A percentile compares a stretch with the other conserved stretches of the same genome.
phyloP scores from a whole-genome alignment of 1,284 basidiomycete genomes.

The Kalmanozyma brasiliensis region DNA sequence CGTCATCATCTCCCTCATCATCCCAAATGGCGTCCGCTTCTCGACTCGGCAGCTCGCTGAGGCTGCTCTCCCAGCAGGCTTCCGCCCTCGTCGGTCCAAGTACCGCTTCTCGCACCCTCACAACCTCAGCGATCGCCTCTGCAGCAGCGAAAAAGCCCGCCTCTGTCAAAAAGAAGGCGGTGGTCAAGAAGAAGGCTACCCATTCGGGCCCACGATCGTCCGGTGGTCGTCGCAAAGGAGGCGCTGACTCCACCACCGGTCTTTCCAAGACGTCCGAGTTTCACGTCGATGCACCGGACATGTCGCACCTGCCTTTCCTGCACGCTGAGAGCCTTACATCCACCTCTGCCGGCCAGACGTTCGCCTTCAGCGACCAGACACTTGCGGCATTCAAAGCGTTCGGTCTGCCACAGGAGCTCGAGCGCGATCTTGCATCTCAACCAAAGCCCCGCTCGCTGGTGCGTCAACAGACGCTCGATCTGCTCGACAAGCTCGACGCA shows the following conservation, averaged over 20 bases:
- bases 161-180: constrained; percentile 57
- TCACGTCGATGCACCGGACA: constrained; percentile 50
- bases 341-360: constrained; percentile 35
- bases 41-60: constrained; percentile 23
- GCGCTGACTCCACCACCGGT: constrained; percentile 46
- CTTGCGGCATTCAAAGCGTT: constrained; percentile 52
- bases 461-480: constrained; percentile 52
- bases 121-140: constrained; percentile 17
- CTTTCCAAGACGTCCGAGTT: constrained; percentile 49
- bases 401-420: constrained; percentile 55
- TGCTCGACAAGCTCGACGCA: constrained; percentile 54
- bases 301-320: constrained; percentile 53
- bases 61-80: constrained; percentile 16
- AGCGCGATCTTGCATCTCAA: constrained; percentile 42
- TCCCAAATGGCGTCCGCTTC: constrained; percentile 23
- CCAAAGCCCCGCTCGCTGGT: constrained; percentile 51
- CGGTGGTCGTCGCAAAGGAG: constrained; percentile 56
- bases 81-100: constrained; percentile 8
- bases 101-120: constrained; percentile 21
- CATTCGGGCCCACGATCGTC: constrained; percentile 50
- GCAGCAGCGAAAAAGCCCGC: constrained; percentile 50
- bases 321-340: constrained; percentile 46
- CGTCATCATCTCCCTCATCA: not conserved
- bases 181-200: constrained; percentile 53
- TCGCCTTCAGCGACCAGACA: constrained; percentile 51